Percentiles rank a stretch among this genome's conserved stretches.
Evolutionary conservation across 2,329 filamentous ascomycete genomes (phyloP).

Genomic region (Aspergillus sp.): DNA sequence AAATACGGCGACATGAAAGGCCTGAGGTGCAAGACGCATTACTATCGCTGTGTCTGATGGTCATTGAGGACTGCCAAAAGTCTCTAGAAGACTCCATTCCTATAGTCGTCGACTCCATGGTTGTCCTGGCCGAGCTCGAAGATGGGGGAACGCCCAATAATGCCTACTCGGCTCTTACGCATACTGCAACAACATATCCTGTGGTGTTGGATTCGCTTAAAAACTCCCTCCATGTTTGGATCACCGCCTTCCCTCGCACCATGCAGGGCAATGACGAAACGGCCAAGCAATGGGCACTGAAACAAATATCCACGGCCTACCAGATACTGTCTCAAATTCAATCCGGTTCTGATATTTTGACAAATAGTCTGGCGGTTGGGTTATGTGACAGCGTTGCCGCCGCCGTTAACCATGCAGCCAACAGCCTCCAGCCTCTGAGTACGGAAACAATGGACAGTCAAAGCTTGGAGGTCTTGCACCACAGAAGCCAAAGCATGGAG

Average conservation of each 20-base stretch:
- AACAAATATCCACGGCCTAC: constrained; percentile 73
- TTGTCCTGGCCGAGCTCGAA: constrained; percentile 62
- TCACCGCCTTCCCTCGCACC: constrained; percentile 71
- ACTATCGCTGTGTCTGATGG: constrained; percentile 65
- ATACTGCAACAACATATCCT: constrained; percentile 62
- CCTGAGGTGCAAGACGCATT: constrained; percentile 66
- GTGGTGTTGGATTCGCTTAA: constrained; percentile 65
- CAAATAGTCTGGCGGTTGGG: constrained; percentile 44
- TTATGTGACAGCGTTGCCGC: constrained; percentile 70
- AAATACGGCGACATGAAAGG: constrained; percentile 68
- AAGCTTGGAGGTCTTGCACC: constrained; percentile 26
- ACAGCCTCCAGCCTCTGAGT: constrained; percentile 27
- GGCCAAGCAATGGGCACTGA: constrained; percentile 69
- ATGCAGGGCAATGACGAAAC: constrained; percentile 83
- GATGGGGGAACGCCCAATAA: constrained; percentile 39
- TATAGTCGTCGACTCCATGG: constrained; percentile 77
- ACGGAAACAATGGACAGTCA: constrained; percentile 17
- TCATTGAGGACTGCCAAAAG: constrained; percentile 74
- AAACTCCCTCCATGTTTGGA: constrained; percentile 74
- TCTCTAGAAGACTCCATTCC: constrained; percentile 67
- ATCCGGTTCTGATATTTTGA: constrained; percentile 39
- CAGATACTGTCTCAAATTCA: constrained; percentile 62
- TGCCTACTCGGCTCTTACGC: constrained; percentile 48
- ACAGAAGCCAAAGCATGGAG: constrained; percentile 20
- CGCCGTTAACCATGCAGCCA: constrained; percentile 40